These are phyloP conservation scores for Styphnolobium japonicum DNA, from an alignment of 306 rosid genomes.

Conservation along the genomic window DNA sequence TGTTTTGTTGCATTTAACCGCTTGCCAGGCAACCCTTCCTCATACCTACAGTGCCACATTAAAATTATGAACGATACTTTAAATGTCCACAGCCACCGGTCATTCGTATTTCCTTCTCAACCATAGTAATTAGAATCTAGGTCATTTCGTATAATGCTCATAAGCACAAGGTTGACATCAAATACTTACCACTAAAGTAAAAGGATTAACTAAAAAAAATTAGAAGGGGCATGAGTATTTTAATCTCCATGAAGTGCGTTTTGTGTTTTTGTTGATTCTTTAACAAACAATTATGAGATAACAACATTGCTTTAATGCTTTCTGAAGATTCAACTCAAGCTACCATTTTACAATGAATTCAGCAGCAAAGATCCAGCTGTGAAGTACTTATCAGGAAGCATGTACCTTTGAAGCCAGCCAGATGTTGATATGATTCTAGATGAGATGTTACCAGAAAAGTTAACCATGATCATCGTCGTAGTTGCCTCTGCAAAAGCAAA, in stretches of 20 bases:
- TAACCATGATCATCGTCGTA: slow-evolving; percentile 43
- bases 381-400: slow-evolving; percentile 1
- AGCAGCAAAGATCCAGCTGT: neutral
- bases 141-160: neutral
- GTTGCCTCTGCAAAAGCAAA: slow-evolving; percentile 60
- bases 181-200: neutral
- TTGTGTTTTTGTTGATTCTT: neutral
- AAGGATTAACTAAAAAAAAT: neutral
- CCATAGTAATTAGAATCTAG: neutral
- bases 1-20: too few species aligned
- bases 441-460: slow-evolving; percentile 14
- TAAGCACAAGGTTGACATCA: neutral
- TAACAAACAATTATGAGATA: neutral
- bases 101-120: neutral
- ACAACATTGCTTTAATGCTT: slow-evolving; percentile 1
- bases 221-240: neutral
- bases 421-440: slow-evolving; percentile 1
- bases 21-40: too few species aligned
- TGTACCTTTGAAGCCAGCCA: slow-evolving; percentile 20
- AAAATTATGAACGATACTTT: too few species aligned
- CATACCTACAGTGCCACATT: too few species aligned
- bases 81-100: too few species aligned
- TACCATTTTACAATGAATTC: slow-evolving; percentile 8
- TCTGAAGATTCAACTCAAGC: slow-evolving; percentile 15
- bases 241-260: neutral